Conservation (phyloP, 139 green algal genomes). For the Zygnema circumcarinatum region DNA sequence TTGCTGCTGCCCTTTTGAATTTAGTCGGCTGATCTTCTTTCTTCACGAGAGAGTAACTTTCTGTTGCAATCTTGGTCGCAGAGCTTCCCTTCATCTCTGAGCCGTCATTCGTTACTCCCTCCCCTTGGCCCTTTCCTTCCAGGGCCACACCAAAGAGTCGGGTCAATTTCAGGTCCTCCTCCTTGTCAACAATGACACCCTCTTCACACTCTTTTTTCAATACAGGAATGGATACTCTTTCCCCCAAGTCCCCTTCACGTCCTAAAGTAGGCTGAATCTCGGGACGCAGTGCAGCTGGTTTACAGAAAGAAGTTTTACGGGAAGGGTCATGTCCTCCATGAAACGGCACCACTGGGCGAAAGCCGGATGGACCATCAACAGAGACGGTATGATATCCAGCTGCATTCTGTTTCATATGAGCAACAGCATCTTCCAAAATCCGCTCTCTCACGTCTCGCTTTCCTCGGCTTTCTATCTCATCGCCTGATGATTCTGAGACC, state of each 20-base stretch:
- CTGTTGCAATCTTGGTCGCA: neutral
- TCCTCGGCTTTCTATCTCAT: neutral
- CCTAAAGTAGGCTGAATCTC: neutral
- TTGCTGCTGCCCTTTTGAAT: neutral
- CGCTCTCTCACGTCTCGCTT: neutral
- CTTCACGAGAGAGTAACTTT: neutral
- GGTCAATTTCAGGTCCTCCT: neutral
- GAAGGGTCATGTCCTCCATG: neutral
- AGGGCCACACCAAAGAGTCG: neutral
- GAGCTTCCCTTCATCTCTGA: neutral
- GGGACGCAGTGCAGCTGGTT: neutral
- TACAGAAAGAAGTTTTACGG: neutral
- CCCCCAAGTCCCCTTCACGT: neutral
- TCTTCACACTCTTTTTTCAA: neutral
- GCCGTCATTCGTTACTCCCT: neutral
- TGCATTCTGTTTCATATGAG: constrained; percentile 34
- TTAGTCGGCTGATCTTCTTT: constrained; percentile 2
- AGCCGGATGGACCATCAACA: neutral
- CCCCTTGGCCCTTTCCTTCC: neutral
- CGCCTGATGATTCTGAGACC: neutral
- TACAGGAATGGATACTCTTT: neutral
- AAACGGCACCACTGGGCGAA: neutral
- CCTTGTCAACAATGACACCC: neutral
- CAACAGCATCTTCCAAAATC: constrained; percentile 28
- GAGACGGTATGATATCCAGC: neutral